Base-by-base conservation (phyloP, 202 grass and related monocot genomes). In the Zoysia matrella region DNA sequence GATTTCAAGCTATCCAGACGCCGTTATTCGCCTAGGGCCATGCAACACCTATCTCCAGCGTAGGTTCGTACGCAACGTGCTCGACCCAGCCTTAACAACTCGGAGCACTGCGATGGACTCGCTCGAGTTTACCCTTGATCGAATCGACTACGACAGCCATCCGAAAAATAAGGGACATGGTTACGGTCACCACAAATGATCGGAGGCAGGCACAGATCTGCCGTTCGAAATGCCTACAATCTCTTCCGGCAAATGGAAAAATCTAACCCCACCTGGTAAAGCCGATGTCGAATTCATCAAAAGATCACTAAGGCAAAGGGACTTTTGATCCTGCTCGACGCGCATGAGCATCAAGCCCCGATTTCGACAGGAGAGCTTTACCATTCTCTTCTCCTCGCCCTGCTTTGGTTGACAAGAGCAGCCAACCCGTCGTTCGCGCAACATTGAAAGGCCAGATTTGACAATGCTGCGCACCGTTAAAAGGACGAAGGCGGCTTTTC, bases 11-110 rank as follows among this genome's bases (percentile, higher is more conserved):
- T 18, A 62, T 11, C 60, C 60, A 10, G 22, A 30, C 22, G 22
- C 14, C 58, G 6, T n/a, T 66, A 42, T 65, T 57, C 75, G 67
- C 77, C 77, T 80, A 12, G 65, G 52, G 62, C 61, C 18, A 41
- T 3, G 52, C 69, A 16, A 44, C 39, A 1, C 69, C 57, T 64
- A 78, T 12, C 53, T 30, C 22, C n/a, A 42, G 44, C 5, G 5
- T 41, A 67, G 54, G 44, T 36, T 30, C 22, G 22, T 30, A 30
- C 22, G 22, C 22, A 30, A 30, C 22, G 22, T 30, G 22, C 22
- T 30, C 22, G 22, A 30, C 22, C 22, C 22, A 30, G 22, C 22
- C 22, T 30, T 30, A 30, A 30, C 22, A 30, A 30, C 22, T 30
- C 22, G 22, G 22, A 30, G 22, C 22, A 30, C 22, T 3, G 16